Evolutionary conservation across 495 filamentous ascomycete species (phyloP).

Genomic region (Podospora fimiseda): DNA sequence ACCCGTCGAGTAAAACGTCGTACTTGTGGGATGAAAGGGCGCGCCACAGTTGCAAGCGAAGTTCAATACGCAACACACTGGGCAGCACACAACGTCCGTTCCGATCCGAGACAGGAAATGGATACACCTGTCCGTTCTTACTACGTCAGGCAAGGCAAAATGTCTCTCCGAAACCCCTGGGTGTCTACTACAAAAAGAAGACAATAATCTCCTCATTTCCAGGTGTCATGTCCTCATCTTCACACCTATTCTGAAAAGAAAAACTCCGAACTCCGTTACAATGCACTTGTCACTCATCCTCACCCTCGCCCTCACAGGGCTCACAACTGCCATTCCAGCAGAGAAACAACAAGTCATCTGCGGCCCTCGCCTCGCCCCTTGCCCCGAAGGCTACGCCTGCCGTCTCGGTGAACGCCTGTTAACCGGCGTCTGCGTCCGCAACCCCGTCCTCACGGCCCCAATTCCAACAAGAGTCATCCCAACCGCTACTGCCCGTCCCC

Average conservation of each 20-base stretch:
- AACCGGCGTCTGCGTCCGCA: slow-evolving; percentile 19
- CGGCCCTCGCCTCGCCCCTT: slow-evolving; percentile 23
- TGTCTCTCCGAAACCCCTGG: no score
- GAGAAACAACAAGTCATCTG: slow-evolving; percentile 6
- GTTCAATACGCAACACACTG: no score
- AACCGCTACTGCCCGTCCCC: background rate
- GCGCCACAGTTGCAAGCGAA: background rate
- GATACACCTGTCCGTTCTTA: background rate
- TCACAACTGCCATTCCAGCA: slow-evolving; percentile 2
- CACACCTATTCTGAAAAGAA: background rate
- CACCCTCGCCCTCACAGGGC: slow-evolving; percentile 1
- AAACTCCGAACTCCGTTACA: background rate
- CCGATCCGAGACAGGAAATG: background rate
- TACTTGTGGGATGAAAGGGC: background rate
- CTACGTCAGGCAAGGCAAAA: no score
- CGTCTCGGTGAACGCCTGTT: slow-evolving; percentile 5
- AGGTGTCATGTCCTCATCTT: background rate
- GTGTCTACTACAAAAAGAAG: background rate
- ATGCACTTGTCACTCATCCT: slow-evolving; percentile 10
- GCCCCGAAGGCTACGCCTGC: slow-evolving; percentile 11
- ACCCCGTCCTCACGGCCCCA: slow-evolving; percentile 2
- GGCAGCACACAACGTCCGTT: no score
- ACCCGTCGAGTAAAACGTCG: no score
- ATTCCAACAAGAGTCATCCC: slow-evolving; percentile 6
- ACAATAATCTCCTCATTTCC: background rate